A percentile compares a stretch with the other conserved stretches of the same genome.
Evolutionary conservation across 202 grass and related monocot species (phyloP).

Genomic region (Hordeum pubiflorum): DNA sequence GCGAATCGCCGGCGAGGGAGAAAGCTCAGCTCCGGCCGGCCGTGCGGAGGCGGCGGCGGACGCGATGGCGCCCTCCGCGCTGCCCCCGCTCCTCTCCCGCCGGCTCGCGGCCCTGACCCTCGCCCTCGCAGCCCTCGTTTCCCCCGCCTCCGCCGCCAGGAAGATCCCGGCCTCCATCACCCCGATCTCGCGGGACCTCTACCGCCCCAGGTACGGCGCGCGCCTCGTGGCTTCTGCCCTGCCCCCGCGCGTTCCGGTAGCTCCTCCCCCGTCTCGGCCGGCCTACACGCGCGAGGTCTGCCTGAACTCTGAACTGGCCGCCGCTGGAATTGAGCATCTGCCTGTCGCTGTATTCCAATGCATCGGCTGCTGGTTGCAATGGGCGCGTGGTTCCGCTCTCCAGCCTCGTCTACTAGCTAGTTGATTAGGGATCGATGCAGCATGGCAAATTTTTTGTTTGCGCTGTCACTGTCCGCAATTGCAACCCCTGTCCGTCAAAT

Average conservation of each 20-base stretch:
- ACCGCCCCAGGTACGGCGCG: conserved; percentile 67
- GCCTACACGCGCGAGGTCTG: background rate
- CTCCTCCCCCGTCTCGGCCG: background rate
- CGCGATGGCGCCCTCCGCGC: conserved; percentile 15
- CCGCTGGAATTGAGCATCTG: background rate
- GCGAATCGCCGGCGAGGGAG: background rate
- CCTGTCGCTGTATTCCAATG: too few relatives aligned
- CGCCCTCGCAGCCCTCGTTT: background rate
- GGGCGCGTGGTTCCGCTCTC: background rate
- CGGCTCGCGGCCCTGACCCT: background rate
- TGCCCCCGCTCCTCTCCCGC: background rate
- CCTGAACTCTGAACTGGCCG: background rate
- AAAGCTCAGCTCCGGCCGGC: background rate
- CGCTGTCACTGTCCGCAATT: too few relatives aligned
- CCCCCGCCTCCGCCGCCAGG: background rate
- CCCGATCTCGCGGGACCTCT: conserved; percentile 56
- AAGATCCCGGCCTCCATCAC: conserved; percentile 32
- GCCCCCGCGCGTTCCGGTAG: background rate
- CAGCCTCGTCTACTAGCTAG: background rate
- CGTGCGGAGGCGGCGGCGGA: background rate
- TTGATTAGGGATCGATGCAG: background rate
- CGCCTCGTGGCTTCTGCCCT: background rate
- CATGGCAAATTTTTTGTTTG: background rate
- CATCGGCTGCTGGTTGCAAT: background rate
- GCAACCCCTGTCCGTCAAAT: background rate